Percentiles rank a stretch among this genome's conserved stretches.
phyloP scores from a whole-genome alignment of 2,329 filamentous ascomycete species.

The Pestalotiopsis sp. region DNA sequence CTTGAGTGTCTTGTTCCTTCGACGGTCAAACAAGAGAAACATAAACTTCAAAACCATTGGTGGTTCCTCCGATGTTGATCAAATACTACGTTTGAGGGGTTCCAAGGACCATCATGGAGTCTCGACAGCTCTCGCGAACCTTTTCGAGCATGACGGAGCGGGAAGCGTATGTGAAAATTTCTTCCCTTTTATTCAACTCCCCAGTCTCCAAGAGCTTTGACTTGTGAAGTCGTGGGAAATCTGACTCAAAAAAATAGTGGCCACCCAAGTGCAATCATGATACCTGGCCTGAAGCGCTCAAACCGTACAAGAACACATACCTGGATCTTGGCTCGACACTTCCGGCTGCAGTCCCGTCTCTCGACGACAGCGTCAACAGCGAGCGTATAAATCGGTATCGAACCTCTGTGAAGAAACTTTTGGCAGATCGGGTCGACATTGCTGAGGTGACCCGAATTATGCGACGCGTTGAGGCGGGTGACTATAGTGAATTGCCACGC shows the following conservation, averaged over 20 bases:
- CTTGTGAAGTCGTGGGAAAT: too few relatives aligned
- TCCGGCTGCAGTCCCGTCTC: background rate
- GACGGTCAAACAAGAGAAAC: too few relatives aligned
- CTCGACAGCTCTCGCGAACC: too few relatives aligned
- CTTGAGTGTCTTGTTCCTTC: too few relatives aligned
- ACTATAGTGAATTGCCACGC: constrained; percentile 26
- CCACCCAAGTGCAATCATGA: background rate
- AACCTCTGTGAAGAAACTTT: background rate
- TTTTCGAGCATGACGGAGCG: too few relatives aligned
- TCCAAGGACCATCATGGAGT: too few relatives aligned
- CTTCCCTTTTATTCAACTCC: too few relatives aligned
- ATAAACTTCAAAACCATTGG: too few relatives aligned
- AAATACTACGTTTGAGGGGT: too few relatives aligned
- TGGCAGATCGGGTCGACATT: background rate
- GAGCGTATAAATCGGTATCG: background rate
- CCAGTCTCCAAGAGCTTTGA: too few relatives aligned
- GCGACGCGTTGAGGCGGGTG: constrained; percentile 19
- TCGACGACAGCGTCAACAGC: background rate
- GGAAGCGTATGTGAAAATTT: too few relatives aligned
- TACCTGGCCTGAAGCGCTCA: background rate
- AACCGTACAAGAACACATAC: background rate
- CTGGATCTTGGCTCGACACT: background rate
- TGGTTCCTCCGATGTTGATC: too few relatives aligned
- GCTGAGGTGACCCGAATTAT: background rate
- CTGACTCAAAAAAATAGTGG: background rate